Evolutionary conservation across 768 basidiomycete genomes (phyloP).

Genomic region (Phylloporus rhodoxanthus): DNA sequence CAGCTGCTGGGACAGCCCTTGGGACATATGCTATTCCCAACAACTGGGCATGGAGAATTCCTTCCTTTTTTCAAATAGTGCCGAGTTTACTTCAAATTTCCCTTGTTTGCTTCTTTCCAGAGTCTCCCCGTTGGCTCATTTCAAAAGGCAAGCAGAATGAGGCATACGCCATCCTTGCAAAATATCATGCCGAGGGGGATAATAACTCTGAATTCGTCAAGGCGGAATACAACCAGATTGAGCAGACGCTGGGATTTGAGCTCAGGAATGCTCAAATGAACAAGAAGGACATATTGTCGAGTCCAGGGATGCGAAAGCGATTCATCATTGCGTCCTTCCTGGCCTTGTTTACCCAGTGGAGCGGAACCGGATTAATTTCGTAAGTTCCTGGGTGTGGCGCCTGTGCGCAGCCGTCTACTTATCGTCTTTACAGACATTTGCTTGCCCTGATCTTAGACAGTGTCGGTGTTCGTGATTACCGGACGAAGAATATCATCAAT

Average conservation of each 20-base stretch:
- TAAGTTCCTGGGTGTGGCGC: not conserved
- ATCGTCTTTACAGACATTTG: not conserved
- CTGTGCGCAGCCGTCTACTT: not conserved
- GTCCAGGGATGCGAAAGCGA: slow-evolving; percentile 14
- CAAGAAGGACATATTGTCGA: not conserved
- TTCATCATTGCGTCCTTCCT: slow-evolving; percentile 9
- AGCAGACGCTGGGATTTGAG: slow-evolving; percentile 41
- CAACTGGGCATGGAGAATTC: slow-evolving; percentile 65
- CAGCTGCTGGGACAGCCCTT: slow-evolving; percentile 49
- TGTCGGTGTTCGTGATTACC: slow-evolving; percentile 13
- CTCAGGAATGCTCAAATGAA: not conserved
- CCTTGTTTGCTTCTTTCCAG: slow-evolving; percentile 55
- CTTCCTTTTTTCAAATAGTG: slow-evolving; percentile 47
- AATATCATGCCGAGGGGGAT: slow-evolving; percentile 60
- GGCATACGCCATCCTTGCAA: slow-evolving; percentile 42
- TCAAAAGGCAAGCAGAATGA: slow-evolving; percentile 48
- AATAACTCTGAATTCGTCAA: slow-evolving; percentile 45
- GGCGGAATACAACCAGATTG: slow-evolving; percentile 53
- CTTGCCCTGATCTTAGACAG: slow-evolving; percentile 11
- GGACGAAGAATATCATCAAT: slow-evolving; percentile 13
- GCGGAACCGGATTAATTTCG: slow-evolving; percentile 9
- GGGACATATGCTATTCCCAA: slow-evolving; percentile 55
- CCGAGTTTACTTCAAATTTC: slow-evolving; percentile 48
- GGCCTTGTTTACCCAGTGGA: slow-evolving; percentile 7
- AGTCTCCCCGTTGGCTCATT: slow-evolving; percentile 61